These are phyloP conservation scores for Eimeria maxima DNA, from an alignment of 169 alveolate genomes.

Conservation along the genomic window DNA sequence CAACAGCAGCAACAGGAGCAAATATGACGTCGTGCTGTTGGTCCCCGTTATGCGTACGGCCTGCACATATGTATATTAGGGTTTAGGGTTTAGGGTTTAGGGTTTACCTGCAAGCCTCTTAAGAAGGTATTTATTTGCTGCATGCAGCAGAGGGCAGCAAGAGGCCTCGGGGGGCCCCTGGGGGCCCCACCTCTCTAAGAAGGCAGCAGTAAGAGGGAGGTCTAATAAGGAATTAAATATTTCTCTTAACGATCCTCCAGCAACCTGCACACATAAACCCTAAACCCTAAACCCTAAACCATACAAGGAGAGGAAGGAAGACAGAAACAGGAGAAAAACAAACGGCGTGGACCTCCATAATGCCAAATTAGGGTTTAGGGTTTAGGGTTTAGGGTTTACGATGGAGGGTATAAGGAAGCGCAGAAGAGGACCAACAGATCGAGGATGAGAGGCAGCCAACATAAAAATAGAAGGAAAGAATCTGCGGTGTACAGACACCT, in stretches of 20 bases:
- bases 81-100: slow-evolving; percentile 5
- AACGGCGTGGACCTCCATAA: too few relatives aligned
- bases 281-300: slow-evolving; percentile 36
- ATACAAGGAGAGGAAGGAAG: neutral
- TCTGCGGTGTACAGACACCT: slow-evolving; percentile 25
- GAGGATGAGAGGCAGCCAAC: slow-evolving; percentile 59
- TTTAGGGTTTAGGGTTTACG: slow-evolving; percentile 42
- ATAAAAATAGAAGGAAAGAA: slow-evolving; percentile 64
- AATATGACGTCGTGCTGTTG: neutral
- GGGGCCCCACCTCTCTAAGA: neutral
- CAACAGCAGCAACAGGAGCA: slow-evolving; percentile 49
- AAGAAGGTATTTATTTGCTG: too few relatives aligned
- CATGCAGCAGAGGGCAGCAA: neutral
- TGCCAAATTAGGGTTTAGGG: neutral
- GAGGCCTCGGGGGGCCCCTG: neutral
- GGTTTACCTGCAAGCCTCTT: neutral
- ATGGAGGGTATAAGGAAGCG: neutral
- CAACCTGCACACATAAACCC: slow-evolving; percentile 21
- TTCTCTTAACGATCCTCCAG: neutral
- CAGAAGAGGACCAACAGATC: slow-evolving; percentile 37
- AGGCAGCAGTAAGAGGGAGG: neutral
- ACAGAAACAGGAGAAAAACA: neutral
- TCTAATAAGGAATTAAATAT: slow-evolving; percentile 78
- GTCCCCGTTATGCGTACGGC: neutral
- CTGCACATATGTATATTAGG: neutral